Conservation (phyloP, 2,329 filamentous ascomycete genomes). For the Byssochlamys sp. region DNA sequence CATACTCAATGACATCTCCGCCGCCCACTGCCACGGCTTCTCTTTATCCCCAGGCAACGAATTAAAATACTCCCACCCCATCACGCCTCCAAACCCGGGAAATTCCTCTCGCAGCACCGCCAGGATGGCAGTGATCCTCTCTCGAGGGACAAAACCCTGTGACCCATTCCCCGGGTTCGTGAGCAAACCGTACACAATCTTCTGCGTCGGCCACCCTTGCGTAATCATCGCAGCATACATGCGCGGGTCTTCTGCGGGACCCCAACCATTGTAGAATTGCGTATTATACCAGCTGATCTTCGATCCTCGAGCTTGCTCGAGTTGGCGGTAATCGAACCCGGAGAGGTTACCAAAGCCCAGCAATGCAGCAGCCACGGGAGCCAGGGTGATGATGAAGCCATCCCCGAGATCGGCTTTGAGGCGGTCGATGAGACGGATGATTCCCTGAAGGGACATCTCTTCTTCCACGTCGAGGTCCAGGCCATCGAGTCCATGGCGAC, state of each 20-base stretch:
- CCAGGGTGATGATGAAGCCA: slow-evolving; percentile 66
- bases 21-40: slow-evolving; percentile 70
- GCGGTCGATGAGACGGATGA: slow-evolving; percentile 58
- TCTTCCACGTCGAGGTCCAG: slow-evolving; percentile 77
- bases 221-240: slow-evolving; percentile 35
- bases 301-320: slow-evolving; percentile 57
- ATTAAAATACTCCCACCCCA: slow-evolving; percentile 96
- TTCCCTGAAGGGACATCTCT: slow-evolving; percentile 55
- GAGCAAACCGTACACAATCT: slow-evolving; percentile 70
- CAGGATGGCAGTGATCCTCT: slow-evolving; percentile 49
- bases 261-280: slow-evolving; percentile 91
- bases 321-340: slow-evolving; percentile 68
- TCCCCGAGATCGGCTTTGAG: slow-evolving; percentile 44
- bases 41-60: slow-evolving; percentile 54
- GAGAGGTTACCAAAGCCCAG: slow-evolving; percentile 56
- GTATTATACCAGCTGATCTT: slow-evolving; percentile 78
- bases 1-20: slow-evolving; percentile 50
- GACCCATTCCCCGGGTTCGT: slow-evolving; percentile 67
- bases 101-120: slow-evolving; percentile 50
- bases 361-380: slow-evolving; percentile 70
- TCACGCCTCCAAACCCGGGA: slow-evolving; percentile 69
- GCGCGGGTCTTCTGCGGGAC: slow-evolving; percentile 47
- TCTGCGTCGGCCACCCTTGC: slow-evolving; percentile 60
- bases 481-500: slow-evolving; percentile 54
- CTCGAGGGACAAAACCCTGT: slow-evolving; percentile 53